A percentile compares a stretch with the other conserved stretches of the same genome.
Conservation (phyloP, 73 alveolate species). For the Paramecium octaurelia region DNA sequence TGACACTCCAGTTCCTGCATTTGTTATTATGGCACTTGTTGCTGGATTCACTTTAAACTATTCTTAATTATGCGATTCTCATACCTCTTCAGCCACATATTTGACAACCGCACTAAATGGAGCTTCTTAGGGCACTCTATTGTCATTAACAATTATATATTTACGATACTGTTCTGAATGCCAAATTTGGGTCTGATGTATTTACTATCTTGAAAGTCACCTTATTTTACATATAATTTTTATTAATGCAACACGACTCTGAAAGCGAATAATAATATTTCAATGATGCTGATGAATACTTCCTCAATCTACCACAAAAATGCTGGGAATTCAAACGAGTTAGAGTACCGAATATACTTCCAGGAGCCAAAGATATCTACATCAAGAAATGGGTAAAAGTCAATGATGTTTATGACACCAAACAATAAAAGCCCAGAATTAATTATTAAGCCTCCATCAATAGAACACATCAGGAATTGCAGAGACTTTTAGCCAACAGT, state of each 20-base stretch:
- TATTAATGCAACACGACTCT: background rate
- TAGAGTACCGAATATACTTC: constrained; percentile 18
- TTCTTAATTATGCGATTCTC: background rate
- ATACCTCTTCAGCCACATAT: constrained; percentile 88
- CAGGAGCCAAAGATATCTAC: constrained; percentile 21
- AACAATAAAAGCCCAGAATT: background rate
- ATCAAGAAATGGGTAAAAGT: constrained; percentile 20
- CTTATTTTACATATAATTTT: constrained; percentile 39
- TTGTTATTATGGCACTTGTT: constrained; percentile 92
- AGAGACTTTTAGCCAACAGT: background rate
- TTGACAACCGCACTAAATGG: constrained; percentile 93
- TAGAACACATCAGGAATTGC: background rate
- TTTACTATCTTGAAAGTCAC: constrained; percentile 84
- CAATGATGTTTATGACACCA: background rate
- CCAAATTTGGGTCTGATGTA: constrained; percentile 91
- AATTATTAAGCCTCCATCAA: background rate
- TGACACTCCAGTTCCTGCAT: constrained; percentile 93
- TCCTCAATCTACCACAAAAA: constrained; percentile 9
- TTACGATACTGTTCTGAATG: constrained; percentile 68
- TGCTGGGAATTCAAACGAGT: constrained; percentile 46
- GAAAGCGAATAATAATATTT: constrained; percentile 6
- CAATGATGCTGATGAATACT: constrained; percentile 51
- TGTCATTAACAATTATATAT: background rate
- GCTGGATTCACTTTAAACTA: constrained; percentile 89
- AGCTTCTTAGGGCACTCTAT: constrained; percentile 91